A percentile compares a stretch with the other conserved stretches of the same genome.
Evolutionary conservation across 371 early-diverging fungal species (phyloP).

Genomic region (Lichtheimia ramosa): DNA sequence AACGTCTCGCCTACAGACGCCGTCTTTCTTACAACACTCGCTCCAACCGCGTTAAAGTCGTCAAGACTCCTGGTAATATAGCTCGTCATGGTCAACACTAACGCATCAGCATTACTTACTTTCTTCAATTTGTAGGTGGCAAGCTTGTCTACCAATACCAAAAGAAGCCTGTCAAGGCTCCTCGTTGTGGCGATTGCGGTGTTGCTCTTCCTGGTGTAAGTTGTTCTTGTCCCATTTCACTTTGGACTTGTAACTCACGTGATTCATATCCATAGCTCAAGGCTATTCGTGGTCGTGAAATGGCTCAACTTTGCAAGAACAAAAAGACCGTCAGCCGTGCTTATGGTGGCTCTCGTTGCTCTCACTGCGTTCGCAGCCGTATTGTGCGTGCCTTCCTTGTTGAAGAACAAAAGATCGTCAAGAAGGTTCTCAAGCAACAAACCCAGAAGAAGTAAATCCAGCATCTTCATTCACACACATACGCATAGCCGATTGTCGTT

Average conservation of each 20-base stretch:
- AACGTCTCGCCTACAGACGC: constrained; percentile 97
- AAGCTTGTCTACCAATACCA: constrained; percentile 89
- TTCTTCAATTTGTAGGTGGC: constrained; percentile 68
- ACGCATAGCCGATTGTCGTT: no score
- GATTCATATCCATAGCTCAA: constrained; percentile 64
- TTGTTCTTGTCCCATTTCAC: constrained; percentile 1
- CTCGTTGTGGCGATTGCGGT: constrained; percentile 98
- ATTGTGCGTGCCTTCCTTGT: constrained; percentile 98
- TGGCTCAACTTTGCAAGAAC: constrained; percentile 87
- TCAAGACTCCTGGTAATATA: constrained; percentile 96
- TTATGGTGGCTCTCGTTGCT: constrained; percentile 97
- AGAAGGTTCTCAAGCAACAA: constrained; percentile 93
- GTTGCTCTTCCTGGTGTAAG: constrained; percentile 85
- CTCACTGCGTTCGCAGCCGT: constrained; percentile 90
- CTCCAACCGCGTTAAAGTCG: constrained; percentile 93
- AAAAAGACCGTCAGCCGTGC: constrained; percentile 94
- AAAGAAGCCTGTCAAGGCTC: constrained; percentile 90
- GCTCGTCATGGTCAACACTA: not conserved
- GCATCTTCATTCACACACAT: no score
- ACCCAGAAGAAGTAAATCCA: constrained; percentile 23
- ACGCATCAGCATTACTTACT: not conserved
- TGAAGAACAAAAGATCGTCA: constrained; percentile 99
- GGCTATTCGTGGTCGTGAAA: constrained; percentile 90
- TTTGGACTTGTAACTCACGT: not conserved
- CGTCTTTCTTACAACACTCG: constrained; percentile 98